A percentile compares a stretch with the other conserved stretches of the same genome.
Evolutionary conservation across 768 basidiomycete species (phyloP).

Genomic region (Lentinula raphanica): DNA sequence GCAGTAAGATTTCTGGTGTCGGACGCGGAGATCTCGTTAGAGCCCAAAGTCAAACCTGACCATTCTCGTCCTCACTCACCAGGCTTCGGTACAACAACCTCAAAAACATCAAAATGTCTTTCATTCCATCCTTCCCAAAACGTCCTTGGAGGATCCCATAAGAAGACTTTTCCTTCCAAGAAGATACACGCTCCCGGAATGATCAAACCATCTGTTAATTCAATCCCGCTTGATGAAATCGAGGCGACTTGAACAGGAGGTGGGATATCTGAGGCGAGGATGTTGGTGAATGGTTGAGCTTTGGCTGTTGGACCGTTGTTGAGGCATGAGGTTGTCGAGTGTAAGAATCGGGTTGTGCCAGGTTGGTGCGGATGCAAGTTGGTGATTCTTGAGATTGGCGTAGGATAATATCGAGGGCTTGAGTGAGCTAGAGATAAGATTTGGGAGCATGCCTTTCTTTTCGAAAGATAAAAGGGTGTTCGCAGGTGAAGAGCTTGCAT

Average conservation of each 20-base stretch:
- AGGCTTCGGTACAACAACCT: conserved; percentile 77
- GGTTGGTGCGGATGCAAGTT: neutral
- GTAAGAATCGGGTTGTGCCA: neutral
- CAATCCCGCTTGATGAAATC: conserved; percentile 58
- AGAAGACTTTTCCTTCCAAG: conserved; percentile 76
- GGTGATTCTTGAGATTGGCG: neutral
- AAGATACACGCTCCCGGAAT: conserved; percentile 79
- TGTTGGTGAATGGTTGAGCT: conserved; percentile 50
- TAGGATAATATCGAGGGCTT: neutral
- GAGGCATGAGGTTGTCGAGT: neutral
- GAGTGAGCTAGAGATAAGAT: neutral
- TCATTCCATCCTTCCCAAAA: conserved; percentile 64
- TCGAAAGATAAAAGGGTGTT: neutral
- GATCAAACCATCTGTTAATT: conserved; percentile 72
- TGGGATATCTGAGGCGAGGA: conserved; percentile 64
- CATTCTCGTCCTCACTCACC: conserved; percentile 44
- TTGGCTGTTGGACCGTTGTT: neutral
- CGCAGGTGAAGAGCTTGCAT: neutral
- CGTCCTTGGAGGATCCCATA: conserved; percentile 80
- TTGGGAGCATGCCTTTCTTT: neutral
- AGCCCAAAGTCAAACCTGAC: neutral
- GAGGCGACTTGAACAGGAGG: conserved; percentile 70
- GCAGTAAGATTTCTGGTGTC: conserved; percentile 72
- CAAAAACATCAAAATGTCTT: conserved; percentile 76
- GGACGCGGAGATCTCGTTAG: neutral